Evolutionary conservation across 139 green algal species (phyloP).

Genomic region (Chlorella sorokiniana): DNA sequence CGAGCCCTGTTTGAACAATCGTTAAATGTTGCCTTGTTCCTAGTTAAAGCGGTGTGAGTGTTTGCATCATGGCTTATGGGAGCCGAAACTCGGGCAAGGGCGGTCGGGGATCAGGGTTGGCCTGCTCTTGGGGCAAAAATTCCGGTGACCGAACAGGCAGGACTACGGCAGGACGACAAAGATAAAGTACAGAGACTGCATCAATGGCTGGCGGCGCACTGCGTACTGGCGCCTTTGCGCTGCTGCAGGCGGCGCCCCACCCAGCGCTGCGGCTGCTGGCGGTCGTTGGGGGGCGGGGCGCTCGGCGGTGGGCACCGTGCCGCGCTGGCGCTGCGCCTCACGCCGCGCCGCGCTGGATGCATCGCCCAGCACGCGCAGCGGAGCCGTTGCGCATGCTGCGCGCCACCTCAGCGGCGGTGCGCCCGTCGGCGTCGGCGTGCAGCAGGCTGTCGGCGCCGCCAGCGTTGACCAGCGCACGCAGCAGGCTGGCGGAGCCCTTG

Average conservation of each 20-base stretch:
- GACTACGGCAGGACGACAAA: too few species aligned
- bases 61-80: too few species aligned
- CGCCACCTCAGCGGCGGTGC: slow-evolving; percentile 33
- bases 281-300: not conserved
- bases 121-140: too few species aligned
- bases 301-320: slow-evolving; percentile 18
- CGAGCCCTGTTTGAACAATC: too few species aligned
- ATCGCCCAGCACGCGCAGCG: slow-evolving; percentile 3
- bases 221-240: slow-evolving; percentile 8
- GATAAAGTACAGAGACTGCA: too few species aligned
- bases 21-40: too few species aligned
- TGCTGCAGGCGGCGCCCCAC: slow-evolving; percentile 38
- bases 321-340: not conserved
- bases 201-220: too few species aligned
- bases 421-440: slow-evolving; percentile 19
- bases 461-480: slow-evolving; percentile 60
- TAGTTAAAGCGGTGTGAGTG: too few species aligned
- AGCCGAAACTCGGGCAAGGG: too few species aligned
- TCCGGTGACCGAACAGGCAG: too few species aligned
- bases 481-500: slow-evolving; percentile 54
- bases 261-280: slow-evolving; percentile 14
- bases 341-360: not conserved
- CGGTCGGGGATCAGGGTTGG: too few species aligned
- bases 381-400: slow-evolving; percentile 31
- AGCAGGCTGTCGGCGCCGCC: slow-evolving; percentile 21